These are phyloP conservation scores for Stipa capillata DNA, from an alignment of 176 grass and related monocot genomes.

Conservation along the genomic window DNA sequence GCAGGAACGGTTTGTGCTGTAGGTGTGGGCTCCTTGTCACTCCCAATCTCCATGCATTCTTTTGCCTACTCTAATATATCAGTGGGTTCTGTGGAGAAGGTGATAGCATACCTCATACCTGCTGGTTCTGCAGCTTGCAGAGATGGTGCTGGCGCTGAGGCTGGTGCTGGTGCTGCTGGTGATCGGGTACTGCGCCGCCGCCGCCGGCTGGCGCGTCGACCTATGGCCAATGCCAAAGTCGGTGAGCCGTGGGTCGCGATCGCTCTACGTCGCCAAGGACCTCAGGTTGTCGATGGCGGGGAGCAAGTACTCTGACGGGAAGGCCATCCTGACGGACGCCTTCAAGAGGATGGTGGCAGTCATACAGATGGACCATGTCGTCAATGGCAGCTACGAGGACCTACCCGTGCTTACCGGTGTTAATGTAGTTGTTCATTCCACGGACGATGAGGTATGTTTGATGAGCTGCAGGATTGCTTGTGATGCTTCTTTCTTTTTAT, in stretches of 20 bases:
- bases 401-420: constrained; percentile 44
- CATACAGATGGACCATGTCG: constrained; percentile 43
- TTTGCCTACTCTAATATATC: not conserved
- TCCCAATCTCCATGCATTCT: not conserved
- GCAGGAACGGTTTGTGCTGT: not conserved
- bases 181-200: not conserved
- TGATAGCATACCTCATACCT: not conserved
- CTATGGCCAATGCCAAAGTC: constrained; percentile 88
- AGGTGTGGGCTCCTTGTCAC: not conserved
- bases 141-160: constrained; percentile 14
- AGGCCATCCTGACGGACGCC: constrained; percentile 55
- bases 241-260: constrained; percentile 33
- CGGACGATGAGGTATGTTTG: constrained; percentile 37
- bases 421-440: constrained; percentile 39
- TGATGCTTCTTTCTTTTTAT: not conserved
- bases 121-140: not conserved
- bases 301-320: constrained; percentile 58
- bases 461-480: not conserved
- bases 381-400: constrained; percentile 31
- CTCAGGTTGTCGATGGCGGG: constrained; percentile 46
- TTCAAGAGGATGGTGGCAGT: constrained; percentile 65
- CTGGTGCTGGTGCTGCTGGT: not conserved
- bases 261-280: constrained; percentile 52
- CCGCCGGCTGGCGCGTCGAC: constrained; percentile 27
- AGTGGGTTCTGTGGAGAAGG: not conserved